Evolutionary conservation across 805 yeast genomes (phyloP).

Genomic region (Metschnikowia proteae): DNA sequence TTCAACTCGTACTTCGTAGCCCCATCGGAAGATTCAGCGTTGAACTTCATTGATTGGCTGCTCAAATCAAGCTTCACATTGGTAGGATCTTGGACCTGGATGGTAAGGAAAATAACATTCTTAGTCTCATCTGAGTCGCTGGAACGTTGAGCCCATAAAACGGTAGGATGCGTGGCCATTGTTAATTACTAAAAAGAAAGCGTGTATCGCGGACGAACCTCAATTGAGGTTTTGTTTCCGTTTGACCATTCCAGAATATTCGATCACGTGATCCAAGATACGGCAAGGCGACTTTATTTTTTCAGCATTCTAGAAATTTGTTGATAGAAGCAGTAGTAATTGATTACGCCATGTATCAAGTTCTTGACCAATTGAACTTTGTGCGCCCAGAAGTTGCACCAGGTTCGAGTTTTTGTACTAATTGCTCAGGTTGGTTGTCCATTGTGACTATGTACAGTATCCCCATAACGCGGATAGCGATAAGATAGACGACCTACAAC

Average conservation of each 20-base stretch:
- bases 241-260: slow-evolving; percentile 17
- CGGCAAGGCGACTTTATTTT: not conserved
- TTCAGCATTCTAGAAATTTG: no score
- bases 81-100: slow-evolving; percentile 67
- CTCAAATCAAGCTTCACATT: slow-evolving; percentile 62
- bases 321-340: no score
- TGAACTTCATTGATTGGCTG: slow-evolving; percentile 48
- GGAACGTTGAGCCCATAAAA: slow-evolving; percentile 97
- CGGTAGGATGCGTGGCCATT: slow-evolving; percentile 41
- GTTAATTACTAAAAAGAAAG: not conserved
- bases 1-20: slow-evolving; percentile 59
- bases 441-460: not conserved
- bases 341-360: no score
- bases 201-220: not conserved
- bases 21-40: slow-evolving; percentile 40
- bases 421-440: not conserved
- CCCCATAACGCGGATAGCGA: not conserved
- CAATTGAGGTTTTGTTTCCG: not conserved
- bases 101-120: slow-evolving; percentile 72
- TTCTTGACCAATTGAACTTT: not conserved
- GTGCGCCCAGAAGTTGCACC: not conserved
- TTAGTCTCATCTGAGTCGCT: slow-evolving; percentile 65
- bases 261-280: slow-evolving; percentile 14
- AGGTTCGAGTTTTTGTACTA: not conserved
- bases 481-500: not conserved